These are phyloP conservation scores for Eudorina sp. DNA, from an alignment of 139 green algal genomes.

Conservation along the genomic window DNA sequence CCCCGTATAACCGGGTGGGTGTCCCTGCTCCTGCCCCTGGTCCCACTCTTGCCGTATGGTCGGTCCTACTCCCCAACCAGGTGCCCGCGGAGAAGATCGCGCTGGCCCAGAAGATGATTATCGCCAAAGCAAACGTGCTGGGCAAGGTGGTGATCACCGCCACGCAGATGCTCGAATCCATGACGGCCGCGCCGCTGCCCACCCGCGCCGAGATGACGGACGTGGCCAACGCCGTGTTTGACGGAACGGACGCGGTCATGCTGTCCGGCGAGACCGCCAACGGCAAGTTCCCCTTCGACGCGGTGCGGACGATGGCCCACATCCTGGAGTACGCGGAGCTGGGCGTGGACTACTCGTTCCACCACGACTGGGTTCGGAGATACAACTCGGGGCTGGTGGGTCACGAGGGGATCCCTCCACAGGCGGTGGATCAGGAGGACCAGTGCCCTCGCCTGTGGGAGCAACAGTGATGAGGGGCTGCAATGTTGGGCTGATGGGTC, in stretches of 20 bases:
- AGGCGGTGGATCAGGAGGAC: background rate
- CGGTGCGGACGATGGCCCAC: slow-evolving; percentile 73
- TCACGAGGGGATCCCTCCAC: no score
- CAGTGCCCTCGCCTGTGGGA: no score
- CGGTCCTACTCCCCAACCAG: no score
- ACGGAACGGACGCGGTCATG: slow-evolving; percentile 78
- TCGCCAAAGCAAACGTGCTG: slow-evolving; percentile 74
- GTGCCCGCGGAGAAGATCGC: slow-evolving; percentile 72
- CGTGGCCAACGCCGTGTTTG: slow-evolving; percentile 76
- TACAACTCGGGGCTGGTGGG: slow-evolving; percentile 37
- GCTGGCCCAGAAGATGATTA: slow-evolving; percentile 82
- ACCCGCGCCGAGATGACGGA: slow-evolving; percentile 79
- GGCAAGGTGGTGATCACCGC: slow-evolving; percentile 71
- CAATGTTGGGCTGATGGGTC: no score
- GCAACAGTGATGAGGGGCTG: no score
- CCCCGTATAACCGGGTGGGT: no score
- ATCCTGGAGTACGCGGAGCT: slow-evolving; percentile 81
- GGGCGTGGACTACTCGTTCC: slow-evolving; percentile 62
- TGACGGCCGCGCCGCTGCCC: slow-evolving; percentile 69
- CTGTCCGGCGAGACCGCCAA: slow-evolving; percentile 83
- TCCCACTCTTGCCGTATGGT: no score
- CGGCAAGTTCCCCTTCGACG: slow-evolving; percentile 71
- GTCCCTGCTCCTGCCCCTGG: no score
- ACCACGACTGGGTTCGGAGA: slow-evolving; percentile 67
- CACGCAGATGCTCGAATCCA: slow-evolving; percentile 72